Evolutionary conservation across 2,329 filamentous ascomycete species (phyloP).

Genomic region (Ophiosphaerella herpotricha): DNA sequence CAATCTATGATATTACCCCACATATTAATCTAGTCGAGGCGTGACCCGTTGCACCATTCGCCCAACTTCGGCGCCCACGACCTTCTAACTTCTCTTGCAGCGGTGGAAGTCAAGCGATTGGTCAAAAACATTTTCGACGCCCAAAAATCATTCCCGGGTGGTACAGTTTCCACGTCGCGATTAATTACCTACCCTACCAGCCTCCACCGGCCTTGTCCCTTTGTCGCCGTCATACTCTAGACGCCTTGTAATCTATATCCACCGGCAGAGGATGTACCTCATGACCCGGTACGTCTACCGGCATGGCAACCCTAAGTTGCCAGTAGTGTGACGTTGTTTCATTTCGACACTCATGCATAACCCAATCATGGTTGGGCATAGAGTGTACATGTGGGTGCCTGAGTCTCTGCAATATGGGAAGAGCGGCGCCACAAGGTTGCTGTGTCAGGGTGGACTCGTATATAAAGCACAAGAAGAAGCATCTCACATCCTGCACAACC

Average conservation of each 20-base stretch:
- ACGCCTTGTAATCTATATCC: conserved; percentile 17
- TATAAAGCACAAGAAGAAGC: conserved; percentile 23
- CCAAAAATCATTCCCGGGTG: conserved; percentile 16
- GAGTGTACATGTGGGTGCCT: conserved; percentile 18
- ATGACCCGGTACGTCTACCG: conserved; percentile 26
- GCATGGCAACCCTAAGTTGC: conserved; percentile 12
- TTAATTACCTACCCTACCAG: conserved; percentile 29
- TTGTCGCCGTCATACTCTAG: conserved; percentile 26
- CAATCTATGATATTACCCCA: conserved; percentile 35
- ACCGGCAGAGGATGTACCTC: conserved; percentile 26
- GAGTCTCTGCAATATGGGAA: conserved; percentile 30
- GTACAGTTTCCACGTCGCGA: conserved; percentile 21
- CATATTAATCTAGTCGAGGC: conserved; percentile 41
- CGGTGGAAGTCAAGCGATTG: conserved; percentile 5
- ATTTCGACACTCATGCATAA: conserved; percentile 31
- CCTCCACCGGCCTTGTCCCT: conserved; percentile 13
- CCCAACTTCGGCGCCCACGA: conserved; percentile 4
- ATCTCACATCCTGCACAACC: conserved; percentile 12
- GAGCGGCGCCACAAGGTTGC: conserved; percentile 5
- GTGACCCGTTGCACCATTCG: conserved; percentile 17
- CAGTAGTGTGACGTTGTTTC: conserved; percentile 24
- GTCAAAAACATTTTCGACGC: conserved; percentile 1
- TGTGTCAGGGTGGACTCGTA: conserved; percentile 10
- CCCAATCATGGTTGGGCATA: conserved; percentile 25
- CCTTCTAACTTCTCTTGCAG: not conserved